phyloP scores from a whole-genome alignment of 2,329 filamentous ascomycete species.

The Colletotrichum limetticola region DNA sequence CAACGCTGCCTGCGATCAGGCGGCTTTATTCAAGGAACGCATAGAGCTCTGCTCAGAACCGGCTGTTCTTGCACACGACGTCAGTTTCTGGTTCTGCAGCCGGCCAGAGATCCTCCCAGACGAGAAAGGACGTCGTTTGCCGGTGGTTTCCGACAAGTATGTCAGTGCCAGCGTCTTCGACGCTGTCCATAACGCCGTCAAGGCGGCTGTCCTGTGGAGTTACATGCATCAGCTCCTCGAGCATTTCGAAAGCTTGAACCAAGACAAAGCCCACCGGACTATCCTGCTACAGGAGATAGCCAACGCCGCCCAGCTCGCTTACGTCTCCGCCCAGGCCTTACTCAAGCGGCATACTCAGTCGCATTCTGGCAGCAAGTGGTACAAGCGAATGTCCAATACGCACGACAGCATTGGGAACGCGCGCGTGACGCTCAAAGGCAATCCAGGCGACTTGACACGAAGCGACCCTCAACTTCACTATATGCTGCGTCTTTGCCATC shows the following conservation, averaged over 20 bases:
- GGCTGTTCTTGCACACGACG: conserved; percentile 43
- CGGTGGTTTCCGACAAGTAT: conserved; percentile 51
- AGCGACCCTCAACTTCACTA: conserved; percentile 54
- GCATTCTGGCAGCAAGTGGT: conserved; percentile 49
- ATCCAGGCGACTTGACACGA: conserved; percentile 50
- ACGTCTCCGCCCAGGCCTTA: conserved; percentile 46
- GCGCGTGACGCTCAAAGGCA: conserved; percentile 52
- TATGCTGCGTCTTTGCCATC: conserved; percentile 56
- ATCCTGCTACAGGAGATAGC: conserved; percentile 57
- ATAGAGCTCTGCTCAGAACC: conserved; percentile 48
- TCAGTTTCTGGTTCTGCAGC: conserved; percentile 51
- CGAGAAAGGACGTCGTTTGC: conserved; percentile 53
- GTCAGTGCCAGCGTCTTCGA: conserved; percentile 56
- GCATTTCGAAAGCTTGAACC: conserved; percentile 39
- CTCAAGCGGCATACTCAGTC: conserved; percentile 55
- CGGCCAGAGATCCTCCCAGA: conserved; percentile 55
- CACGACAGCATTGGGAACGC: conserved; percentile 46
- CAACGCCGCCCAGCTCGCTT: conserved; percentile 58
- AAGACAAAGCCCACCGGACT: conserved; percentile 43
- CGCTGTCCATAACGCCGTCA: conserved; percentile 48
- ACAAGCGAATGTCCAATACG: conserved; percentile 50
- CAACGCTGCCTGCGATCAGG: conserved; percentile 46
- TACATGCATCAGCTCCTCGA: conserved; percentile 51
- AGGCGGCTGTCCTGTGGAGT: conserved; percentile 50
- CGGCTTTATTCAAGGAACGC: conserved; percentile 45